Evolutionary conservation across 2,329 filamentous ascomycete genomes (phyloP), one percentile per base, ranked within the genome.

Genomic region (Penicillium sclerotigenum): DNA sequence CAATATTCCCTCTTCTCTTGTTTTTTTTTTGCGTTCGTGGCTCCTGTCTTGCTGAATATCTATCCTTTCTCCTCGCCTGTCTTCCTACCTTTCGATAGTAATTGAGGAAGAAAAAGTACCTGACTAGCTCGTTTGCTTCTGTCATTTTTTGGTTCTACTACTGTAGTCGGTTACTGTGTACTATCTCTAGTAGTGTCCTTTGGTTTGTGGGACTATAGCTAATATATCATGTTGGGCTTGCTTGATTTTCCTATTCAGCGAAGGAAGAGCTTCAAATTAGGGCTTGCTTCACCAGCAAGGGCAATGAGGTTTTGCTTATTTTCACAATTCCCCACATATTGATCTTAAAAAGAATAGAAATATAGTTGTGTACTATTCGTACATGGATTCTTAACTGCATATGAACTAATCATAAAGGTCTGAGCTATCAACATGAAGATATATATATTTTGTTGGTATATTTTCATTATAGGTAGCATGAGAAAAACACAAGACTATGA

Each of bases 1-100:
- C 70, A 72, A 73, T 68, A 73, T 71, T 73, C 71, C 71, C 71
- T 73, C 68, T 72, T 68, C 69, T 66, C 65, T 50, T 68, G 65
- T 66, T 60, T 51, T 49, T 26, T 66, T 68, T 65, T 61, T 66
- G 60, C 64, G 61, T 66, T 49, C 41, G 34, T 60, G 50, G 47
- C 59, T 56, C 52, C 54, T 63, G 60, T 65, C 57, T 63, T 58
- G 56, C 66, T 34, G 28, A 59, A 61, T 59, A 52, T 60, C 62
- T 65, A 61, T 67, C 54, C 52, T 59, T 63, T 63, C 59, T 61
- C 59, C 55, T 64, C 64, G 52, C 37, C 56, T 69, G 56, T 68
- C 59, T 69, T 62, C 57, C 57, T 65, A 68, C 57, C 31, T 64
- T 63, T 63, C 58, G 63, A 68, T 71, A 67, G 66, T 72, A 62